phyloP scores from a whole-genome alignment of 495 filamentous ascomycete species.

The Aspergillus ellipticus region DNA sequence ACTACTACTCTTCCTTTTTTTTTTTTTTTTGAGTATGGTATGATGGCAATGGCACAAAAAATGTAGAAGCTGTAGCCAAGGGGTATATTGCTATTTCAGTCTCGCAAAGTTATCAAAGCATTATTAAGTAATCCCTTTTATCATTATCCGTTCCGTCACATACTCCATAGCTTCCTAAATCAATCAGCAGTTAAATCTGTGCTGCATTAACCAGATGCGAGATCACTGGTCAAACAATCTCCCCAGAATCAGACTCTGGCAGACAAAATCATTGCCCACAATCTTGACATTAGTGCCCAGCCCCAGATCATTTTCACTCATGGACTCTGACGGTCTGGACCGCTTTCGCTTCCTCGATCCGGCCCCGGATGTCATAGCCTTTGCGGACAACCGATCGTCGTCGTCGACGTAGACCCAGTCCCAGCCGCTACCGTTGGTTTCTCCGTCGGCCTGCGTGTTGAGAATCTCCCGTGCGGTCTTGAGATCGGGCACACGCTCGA shows the following conservation, averaged over 20 bases:
- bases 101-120: background rate
- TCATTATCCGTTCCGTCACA: background rate
- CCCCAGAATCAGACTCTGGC: conserved; percentile 91
- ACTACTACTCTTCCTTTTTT: too few species aligned
- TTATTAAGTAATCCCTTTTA: background rate
- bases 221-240: conserved; percentile 61
- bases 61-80: background rate
- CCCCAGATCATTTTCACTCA: conserved; percentile 23
- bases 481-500: conserved; percentile 61
- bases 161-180: background rate
- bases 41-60: background rate
- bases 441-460: conserved; percentile 40
- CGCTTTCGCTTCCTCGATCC: conserved; percentile 49
- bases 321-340: conserved; percentile 45
- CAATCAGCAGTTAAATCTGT: too few species aligned
- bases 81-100: conserved; percentile 15
- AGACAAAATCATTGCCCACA: conserved; percentile 81
- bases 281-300: conserved; percentile 51
- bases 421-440: conserved; percentile 44
- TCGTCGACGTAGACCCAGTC: conserved; percentile 80
- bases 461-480: conserved; percentile 55
- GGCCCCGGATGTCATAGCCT: conserved; percentile 34
- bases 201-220: background rate
- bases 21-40: too few species aligned
- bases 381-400: conserved; percentile 47